Evolutionary conservation across 495 filamentous ascomycete genomes (phyloP).

Genomic region (Aspergillus homomorphus): DNA sequence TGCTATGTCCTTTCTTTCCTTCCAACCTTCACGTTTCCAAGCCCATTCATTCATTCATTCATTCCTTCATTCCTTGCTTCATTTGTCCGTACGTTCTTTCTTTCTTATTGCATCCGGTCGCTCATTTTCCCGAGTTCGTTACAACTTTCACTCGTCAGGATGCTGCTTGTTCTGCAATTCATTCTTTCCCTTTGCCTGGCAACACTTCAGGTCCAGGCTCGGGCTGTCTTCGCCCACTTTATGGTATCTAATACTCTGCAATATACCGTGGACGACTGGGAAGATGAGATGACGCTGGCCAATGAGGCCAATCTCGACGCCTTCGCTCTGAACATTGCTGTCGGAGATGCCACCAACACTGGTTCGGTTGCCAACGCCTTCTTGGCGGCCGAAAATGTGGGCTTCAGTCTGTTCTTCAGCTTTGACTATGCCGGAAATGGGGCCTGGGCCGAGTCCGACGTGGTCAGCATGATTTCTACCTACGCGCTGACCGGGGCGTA

Average conservation of each 20-base stretch:
- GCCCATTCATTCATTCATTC: too few species aligned
- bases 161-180: too few species aligned
- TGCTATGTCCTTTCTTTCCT: too few species aligned
- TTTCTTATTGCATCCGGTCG: too few species aligned
- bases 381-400: slow-evolving; percentile 42
- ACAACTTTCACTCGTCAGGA: too few species aligned
- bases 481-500: slow-evolving; percentile 50
- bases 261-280: slow-evolving; percentile 42
- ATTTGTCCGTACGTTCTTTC: too few species aligned
- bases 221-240: slow-evolving; percentile 1
- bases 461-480: slow-evolving; percentile 51
- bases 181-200: too few species aligned
- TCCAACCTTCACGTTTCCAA: too few species aligned
- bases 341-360: slow-evolving; percentile 42
- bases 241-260: not conserved
- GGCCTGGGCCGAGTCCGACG: slow-evolving; percentile 50
- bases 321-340: slow-evolving; percentile 66
- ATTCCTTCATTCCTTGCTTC: too few species aligned
- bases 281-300: slow-evolving; percentile 55
- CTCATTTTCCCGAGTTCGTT: too few species aligned
- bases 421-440: slow-evolving; percentile 61
- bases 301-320: slow-evolving; percentile 63
- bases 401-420: slow-evolving; percentile 64
- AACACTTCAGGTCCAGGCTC: not conserved
- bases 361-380: slow-evolving; percentile 48